Percentiles rank a stretch among this genome's conserved stretches.
phyloP scores from a whole-genome alignment of 129 eudicot genomes.

The Helianthus annuus region HanXRQr2.0-SUNRISE NC_035435.2:157595464-157595963 shows the following conservation, averaged over 20 bases:
- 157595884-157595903: slow-evolving; percentile 62
- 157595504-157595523: too few relatives aligned
- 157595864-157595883: slow-evolving; percentile 72
- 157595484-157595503: too few relatives aligned
- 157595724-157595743: slow-evolving; percentile 13
- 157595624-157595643: too few relatives aligned
- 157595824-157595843: slow-evolving; percentile 32
- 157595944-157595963: slow-evolving; percentile 74
- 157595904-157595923: slow-evolving; percentile 71
- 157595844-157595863: slow-evolving; percentile 83
- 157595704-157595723: slow-evolving; percentile 15
- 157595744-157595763: slow-evolving; percentile 41
- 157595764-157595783: slow-evolving; percentile 30
- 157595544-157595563: too few relatives aligned
- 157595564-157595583: too few relatives aligned
- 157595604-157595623: too few relatives aligned
- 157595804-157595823: slow-evolving; percentile 39
- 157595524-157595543: too few relatives aligned
- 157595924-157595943: slow-evolving; percentile 66
- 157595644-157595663: too few relatives aligned
- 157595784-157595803: slow-evolving; percentile 40
- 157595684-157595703: too few relatives aligned
- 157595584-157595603: too few relatives aligned
- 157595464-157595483: too few relatives aligned
- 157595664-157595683: too few relatives aligned